Evolutionary conservation across 2,329 filamentous ascomycete genomes (phyloP).

Genomic region (Ascochyta lentis): DNA sequence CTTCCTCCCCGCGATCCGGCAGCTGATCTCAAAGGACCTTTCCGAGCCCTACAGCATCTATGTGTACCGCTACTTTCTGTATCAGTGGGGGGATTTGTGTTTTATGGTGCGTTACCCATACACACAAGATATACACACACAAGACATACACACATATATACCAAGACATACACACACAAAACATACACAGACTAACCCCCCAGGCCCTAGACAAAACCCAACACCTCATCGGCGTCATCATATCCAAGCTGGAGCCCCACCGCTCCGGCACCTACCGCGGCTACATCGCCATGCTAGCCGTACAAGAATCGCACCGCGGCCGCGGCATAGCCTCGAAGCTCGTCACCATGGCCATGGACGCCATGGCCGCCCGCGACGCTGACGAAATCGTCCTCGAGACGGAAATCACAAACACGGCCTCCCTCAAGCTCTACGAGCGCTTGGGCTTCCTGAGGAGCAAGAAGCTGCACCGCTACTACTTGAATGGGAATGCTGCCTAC

Average conservation of each 20-base stretch:
- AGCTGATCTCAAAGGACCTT: conserved; percentile 92
- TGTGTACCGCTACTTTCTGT: conserved; percentile 97
- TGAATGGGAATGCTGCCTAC: conserved; percentile 96
- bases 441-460: conserved; percentile 93
- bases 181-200: too few relatives aligned
- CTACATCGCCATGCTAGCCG: conserved; percentile 99
- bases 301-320: conserved; percentile 78
- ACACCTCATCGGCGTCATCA: conserved; percentile 84
- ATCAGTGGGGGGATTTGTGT: conserved; percentile 97
- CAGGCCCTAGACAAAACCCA: conserved; percentile 46
- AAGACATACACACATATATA: too few relatives aligned
- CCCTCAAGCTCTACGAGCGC: conserved; percentile 90
- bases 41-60: conserved; percentile 99
- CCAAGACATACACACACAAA: too few relatives aligned
- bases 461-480: conserved; percentile 90
- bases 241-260: conserved; percentile 93
- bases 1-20: conserved; percentile 84
- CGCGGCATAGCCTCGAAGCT: conserved; percentile 85
- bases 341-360: conserved; percentile 88
- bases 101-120: conserved; percentile 71
- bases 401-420: conserved; percentile 88
- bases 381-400: conserved; percentile 97
- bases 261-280: conserved; percentile 84
- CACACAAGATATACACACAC: too few relatives aligned
- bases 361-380: conserved; percentile 82